A percentile compares a stretch with the other conserved stretches of the same genome.
Conservation (phyloP, 306 rosid species). For the Ormosia emarginata region DNA sequence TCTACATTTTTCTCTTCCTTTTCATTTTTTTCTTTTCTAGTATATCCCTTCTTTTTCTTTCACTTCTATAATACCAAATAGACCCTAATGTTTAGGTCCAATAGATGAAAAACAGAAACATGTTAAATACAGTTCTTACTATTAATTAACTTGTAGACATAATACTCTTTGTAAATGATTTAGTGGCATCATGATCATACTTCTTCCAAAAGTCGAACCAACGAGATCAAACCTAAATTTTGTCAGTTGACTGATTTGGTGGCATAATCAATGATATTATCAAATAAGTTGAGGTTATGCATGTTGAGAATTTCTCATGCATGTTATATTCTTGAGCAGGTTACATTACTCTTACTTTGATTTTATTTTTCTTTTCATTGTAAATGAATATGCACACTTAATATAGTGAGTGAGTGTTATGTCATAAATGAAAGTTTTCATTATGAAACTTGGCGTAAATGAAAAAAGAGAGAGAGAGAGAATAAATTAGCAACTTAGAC, state of each 20-base stretch:
- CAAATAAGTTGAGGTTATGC: constrained; percentile 6
- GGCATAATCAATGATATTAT: constrained; percentile 29
- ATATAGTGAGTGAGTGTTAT: background rate
- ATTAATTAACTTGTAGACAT: background rate
- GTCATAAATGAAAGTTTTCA: background rate
- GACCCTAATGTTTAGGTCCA: constrained; percentile 9
- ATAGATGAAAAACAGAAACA: constrained; percentile 16
- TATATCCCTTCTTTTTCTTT: no score
- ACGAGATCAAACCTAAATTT: constrained; percentile 35
- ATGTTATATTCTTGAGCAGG: background rate
- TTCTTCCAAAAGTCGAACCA: constrained; percentile 26
- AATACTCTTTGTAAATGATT: constrained; percentile 6
- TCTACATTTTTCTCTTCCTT: no score
- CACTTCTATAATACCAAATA: no score
- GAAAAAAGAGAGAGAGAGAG: background rate
- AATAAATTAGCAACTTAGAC: no score
- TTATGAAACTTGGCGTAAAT: background rate
- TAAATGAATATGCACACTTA: background rate
- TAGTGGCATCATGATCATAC: constrained; percentile 8
- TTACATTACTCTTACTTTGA: background rate
- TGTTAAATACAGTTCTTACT: background rate
- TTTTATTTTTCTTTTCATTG: background rate
- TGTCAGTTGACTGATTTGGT: constrained; percentile 21
- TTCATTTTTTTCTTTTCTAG: no score
- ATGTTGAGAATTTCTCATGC: no score